phyloP scores from a whole-genome alignment of 176 grass and related monocot species.

The Oryza australiensis region DNA sequence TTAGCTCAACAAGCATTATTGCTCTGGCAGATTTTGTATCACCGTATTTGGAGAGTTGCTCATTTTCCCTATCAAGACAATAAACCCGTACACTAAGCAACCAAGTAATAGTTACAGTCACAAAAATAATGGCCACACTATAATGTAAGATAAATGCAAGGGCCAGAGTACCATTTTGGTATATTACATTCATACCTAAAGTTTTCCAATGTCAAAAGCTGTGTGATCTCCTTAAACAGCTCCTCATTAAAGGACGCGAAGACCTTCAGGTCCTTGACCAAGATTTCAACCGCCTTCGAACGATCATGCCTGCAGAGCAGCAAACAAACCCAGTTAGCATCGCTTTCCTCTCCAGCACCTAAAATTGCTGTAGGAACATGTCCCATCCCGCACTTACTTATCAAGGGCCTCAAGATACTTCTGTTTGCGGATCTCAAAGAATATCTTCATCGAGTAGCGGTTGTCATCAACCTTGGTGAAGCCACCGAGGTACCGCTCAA shows the following conservation, averaged over 20 bases:
- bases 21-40: constrained; percentile 97
- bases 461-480: constrained; percentile 93
- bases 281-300: constrained; percentile 91
- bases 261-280: constrained; percentile 98
- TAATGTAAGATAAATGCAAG: constrained; percentile 21
- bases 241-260: constrained; percentile 97
- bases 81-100: constrained; percentile 18
- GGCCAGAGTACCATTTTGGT: constrained; percentile 1
- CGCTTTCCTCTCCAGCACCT: background rate
- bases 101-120: constrained; percentile 1
- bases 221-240: constrained; percentile 97
- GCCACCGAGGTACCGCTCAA: constrained; percentile 79
- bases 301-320: constrained; percentile 78
- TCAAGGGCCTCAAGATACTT: constrained; percentile 89
- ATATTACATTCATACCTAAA: constrained; percentile 57
- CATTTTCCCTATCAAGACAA: constrained; percentile 77
- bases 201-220: constrained; percentile 92
- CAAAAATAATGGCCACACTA: background rate
- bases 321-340: constrained; percentile 18
- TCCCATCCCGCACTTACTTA: constrained; percentile 49
- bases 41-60: constrained; percentile 98
- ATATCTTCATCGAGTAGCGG: constrained; percentile 86
- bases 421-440: constrained; percentile 90
- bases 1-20: constrained; percentile 98
- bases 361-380: background rate